These are phyloP conservation scores for Gliomastix tumulicola DNA, from an alignment of 2,329 filamentous ascomycete species.

Conservation along the genomic window DNA sequence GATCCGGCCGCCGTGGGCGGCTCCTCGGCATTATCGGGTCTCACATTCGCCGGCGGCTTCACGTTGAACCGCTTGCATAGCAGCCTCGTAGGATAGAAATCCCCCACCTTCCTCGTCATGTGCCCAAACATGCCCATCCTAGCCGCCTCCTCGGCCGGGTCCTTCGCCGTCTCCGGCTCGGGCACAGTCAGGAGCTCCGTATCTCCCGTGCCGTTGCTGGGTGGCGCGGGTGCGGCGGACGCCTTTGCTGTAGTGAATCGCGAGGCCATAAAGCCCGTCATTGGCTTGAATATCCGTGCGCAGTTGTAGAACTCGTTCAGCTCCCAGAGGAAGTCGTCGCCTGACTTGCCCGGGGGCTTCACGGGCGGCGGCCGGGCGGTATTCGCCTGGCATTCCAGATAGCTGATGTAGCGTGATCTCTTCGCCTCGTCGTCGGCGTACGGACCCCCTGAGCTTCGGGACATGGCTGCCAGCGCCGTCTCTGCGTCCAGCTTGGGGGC, in stretches of 20 bases:
- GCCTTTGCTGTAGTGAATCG: constrained; percentile 74
- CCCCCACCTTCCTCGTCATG: constrained; percentile 65
- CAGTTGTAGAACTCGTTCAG: constrained; percentile 65
- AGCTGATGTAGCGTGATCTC: constrained; percentile 70
- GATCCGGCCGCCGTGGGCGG: constrained; percentile 6
- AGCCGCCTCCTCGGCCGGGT: constrained; percentile 81
- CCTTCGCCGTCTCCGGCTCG: constrained; percentile 30
- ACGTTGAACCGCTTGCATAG: constrained; percentile 95
- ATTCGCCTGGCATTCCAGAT: constrained; percentile 66
- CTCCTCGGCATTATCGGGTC: constrained; percentile 31
- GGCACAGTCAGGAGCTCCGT: constrained; percentile 19
- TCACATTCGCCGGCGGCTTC: constrained; percentile 64
- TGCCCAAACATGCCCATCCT: constrained; percentile 87
- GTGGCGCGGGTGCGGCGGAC: constrained; percentile 6
- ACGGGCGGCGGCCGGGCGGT: constrained; percentile 33
- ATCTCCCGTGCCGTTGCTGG: constrained; percentile 8
- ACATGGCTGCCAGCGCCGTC: constrained; percentile 61
- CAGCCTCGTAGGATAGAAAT: constrained; percentile 75
- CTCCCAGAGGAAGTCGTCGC: constrained; percentile 75
- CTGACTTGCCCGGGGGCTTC: constrained; percentile 33
- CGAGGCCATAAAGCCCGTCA: constrained; percentile 87
- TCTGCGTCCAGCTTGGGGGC: constrained; percentile 60
- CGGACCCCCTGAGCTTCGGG: constrained; percentile 59
- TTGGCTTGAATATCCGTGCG: constrained; percentile 75
- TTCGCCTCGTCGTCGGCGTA: constrained; percentile 81